Percentiles rank a stretch among this genome's conserved stretches.
Conservation (phyloP, 2,329 filamentous ascomycete species). For the Chaetothyriales sp. region DNA sequence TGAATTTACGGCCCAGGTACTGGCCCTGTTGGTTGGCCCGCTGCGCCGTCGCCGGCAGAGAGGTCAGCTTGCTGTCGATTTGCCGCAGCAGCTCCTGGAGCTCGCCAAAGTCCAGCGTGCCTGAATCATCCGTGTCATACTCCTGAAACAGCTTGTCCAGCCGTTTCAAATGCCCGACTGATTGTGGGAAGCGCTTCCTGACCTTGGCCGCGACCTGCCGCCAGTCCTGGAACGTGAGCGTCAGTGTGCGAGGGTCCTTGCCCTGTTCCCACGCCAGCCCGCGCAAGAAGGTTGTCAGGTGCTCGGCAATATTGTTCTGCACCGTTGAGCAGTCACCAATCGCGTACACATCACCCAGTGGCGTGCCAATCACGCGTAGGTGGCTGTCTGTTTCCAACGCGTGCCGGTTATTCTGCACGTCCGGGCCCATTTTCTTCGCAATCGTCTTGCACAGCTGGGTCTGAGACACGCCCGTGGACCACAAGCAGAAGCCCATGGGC, state of each 20-base stretch:
- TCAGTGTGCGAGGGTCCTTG: slow-evolving; percentile 73
- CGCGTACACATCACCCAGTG: slow-evolving; percentile 86
- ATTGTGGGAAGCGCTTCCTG: slow-evolving; percentile 79
- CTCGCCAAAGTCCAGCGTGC: slow-evolving; percentile 87
- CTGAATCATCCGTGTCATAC: slow-evolving; percentile 85
- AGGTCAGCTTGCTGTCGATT: slow-evolving; percentile 90
- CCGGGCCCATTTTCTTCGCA: slow-evolving; percentile 53
- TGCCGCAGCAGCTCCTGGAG: slow-evolving; percentile 74
- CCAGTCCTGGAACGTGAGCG: slow-evolving; percentile 81
- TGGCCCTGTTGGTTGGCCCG: slow-evolving; percentile 89
- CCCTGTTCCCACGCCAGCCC: slow-evolving; percentile 83
- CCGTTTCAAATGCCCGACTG: slow-evolving; percentile 68
- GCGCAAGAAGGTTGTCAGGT: slow-evolving; percentile 79
- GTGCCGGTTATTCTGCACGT: slow-evolving; percentile 69
- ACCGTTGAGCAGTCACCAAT: slow-evolving; percentile 94
- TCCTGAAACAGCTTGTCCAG: slow-evolving; percentile 80
- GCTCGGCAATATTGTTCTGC: slow-evolving; percentile 89
- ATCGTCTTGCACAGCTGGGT: slow-evolving; percentile 64
- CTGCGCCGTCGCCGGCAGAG: slow-evolving; percentile 85
- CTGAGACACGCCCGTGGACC: slow-evolving; percentile 90
- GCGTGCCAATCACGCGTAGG: slow-evolving; percentile 73
- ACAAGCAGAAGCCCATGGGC: slow-evolving; percentile 88
- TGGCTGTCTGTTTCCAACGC: slow-evolving; percentile 92
- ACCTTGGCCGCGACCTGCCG: slow-evolving; percentile 68
- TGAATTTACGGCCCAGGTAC: slow-evolving; percentile 87